Evolutionary conservation across 2,329 filamentous ascomycete species (phyloP).

Genomic region (Fusarium mangiferae): DNA sequence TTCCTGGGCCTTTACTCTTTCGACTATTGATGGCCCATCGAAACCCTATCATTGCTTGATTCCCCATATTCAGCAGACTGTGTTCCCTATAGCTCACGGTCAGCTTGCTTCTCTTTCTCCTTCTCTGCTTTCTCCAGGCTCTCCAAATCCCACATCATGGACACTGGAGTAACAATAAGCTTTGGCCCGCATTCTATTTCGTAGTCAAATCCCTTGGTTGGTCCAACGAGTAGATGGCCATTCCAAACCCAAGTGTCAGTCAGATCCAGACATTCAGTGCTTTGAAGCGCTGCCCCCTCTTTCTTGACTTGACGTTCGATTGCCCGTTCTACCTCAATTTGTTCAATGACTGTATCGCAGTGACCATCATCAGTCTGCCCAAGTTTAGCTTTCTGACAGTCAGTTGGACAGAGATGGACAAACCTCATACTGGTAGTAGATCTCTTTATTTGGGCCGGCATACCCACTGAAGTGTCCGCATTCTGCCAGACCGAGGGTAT

Average conservation of each 20-base stretch:
- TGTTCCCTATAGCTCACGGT: not conserved
- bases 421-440: not conserved
- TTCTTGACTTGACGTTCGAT: not conserved
- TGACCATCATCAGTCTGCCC: not conserved
- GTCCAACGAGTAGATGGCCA: not conserved
- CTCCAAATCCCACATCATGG: not conserved
- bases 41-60: no score
- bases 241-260: not conserved
- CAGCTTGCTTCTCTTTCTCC: fast-evolving
- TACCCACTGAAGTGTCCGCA: not conserved
- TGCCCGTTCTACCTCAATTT: not conserved
- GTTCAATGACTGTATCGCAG: not conserved
- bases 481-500: not conserved
- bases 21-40: no score
- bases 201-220: not conserved
- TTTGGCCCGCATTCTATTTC: not conserved
- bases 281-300: fast-evolving
- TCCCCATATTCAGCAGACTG: no score
- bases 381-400: fast-evolving
- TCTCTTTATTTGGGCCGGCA: not conserved
- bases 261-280: not conserved
- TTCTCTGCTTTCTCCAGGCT: not conserved
- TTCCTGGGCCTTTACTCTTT: no score
- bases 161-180: not conserved
- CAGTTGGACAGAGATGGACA: fast-evolving